Base-by-base conservation (phyloP, 192 early-diverging fungal species). In the Coemansia sp. region DNA sequence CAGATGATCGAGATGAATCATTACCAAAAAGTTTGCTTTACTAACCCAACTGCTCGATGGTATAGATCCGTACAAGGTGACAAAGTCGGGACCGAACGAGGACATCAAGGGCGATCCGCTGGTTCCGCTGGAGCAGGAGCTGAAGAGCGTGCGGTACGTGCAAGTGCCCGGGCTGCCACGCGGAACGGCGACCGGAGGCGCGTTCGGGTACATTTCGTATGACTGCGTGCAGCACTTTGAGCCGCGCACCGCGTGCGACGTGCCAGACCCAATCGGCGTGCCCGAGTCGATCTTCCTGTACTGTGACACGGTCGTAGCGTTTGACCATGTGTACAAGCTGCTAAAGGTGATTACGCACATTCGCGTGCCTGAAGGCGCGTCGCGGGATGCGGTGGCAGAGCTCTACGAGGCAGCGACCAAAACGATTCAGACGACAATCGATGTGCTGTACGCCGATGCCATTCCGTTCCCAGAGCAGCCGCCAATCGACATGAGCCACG, bases 151-250 rank as follows among this genome's bases (percentile, higher is more conserved):
- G 32, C 79, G 83, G 48, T 94, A 91, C 64, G 91, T 96, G 19
- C 83, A 82, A 19, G 84, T 97, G 7, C 87, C 90, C 1, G 94
- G 90, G 5, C 73, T 98, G 48, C 95, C 93, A 12, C 73, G 73
- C 27, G 79, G 79, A 8, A 61, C 69, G 52, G 64, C 62, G 32
- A 74, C 73, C 68, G 95, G 96, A 70, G 97, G 97, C 23, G 97
- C 96, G 3, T 89, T 99, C 55, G 97, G 97, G 18, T 99, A 96
- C 75, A 92, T 99, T 57, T 84, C 90, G 47, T 99, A 95, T 79
- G 97, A 99, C 73, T 98, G 96, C 61, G 89, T 97, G 48, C 90
- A 92, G 73, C 93, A 96, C 74, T 99, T 99, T 89, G 97, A 99
- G 81, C 95, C 96, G 9, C 89, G 89, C 50, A 92, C 93, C 2